phyloP scores from a whole-genome alignment of 2,329 filamentous ascomycete species.

The Beauveria scarabaeidicola region DNA sequence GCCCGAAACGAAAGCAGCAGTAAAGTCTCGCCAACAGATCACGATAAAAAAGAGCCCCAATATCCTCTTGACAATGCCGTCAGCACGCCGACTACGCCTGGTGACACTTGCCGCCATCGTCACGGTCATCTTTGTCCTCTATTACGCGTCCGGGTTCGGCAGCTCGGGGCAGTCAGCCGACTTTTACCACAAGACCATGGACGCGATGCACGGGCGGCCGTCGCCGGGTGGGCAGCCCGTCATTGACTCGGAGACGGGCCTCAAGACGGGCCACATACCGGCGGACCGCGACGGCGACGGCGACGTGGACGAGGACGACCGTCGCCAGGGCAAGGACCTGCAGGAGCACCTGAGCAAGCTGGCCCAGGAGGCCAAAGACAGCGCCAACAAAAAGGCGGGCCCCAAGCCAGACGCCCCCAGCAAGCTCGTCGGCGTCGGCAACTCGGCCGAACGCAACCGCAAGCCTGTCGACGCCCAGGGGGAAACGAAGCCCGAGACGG shows the following conservation, averaged over 20 bases:
- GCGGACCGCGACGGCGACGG: slow-evolving; percentile 47
- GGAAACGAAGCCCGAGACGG: slow-evolving; percentile 3
- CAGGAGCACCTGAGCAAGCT: slow-evolving; percentile 57
- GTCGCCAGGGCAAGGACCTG: slow-evolving; percentile 41
- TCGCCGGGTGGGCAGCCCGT: slow-evolving; percentile 27
- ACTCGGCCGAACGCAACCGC: slow-evolving; percentile 43
- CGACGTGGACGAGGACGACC: slow-evolving; percentile 48
- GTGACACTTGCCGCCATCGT: slow-evolving; percentile 56
- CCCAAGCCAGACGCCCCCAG: slow-evolving; percentile 51
- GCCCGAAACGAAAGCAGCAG: too few relatives aligned
- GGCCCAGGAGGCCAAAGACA: slow-evolving; percentile 59
- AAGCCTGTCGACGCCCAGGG: slow-evolving; percentile 23
- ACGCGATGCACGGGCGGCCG: slow-evolving; percentile 39
- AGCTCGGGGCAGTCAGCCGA: slow-evolving; percentile 36
- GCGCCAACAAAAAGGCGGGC: slow-evolving; percentile 57
- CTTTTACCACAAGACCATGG: slow-evolving; percentile 53
- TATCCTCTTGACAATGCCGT: slow-evolving; percentile 46
- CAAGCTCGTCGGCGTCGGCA: slow-evolving; percentile 50
- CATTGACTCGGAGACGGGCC: slow-evolving; percentile 30
- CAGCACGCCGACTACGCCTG: slow-evolving; percentile 60
- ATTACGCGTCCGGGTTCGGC: slow-evolving; percentile 56
- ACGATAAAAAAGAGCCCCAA: neutral
- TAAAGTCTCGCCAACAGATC: neutral
- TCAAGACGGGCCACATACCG: slow-evolving; percentile 30
- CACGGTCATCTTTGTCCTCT: slow-evolving; percentile 59